phyloP scores from a whole-genome alignment of 2,329 filamentous ascomycete genomes.

The Mycosphaerella sp. region DNA sequence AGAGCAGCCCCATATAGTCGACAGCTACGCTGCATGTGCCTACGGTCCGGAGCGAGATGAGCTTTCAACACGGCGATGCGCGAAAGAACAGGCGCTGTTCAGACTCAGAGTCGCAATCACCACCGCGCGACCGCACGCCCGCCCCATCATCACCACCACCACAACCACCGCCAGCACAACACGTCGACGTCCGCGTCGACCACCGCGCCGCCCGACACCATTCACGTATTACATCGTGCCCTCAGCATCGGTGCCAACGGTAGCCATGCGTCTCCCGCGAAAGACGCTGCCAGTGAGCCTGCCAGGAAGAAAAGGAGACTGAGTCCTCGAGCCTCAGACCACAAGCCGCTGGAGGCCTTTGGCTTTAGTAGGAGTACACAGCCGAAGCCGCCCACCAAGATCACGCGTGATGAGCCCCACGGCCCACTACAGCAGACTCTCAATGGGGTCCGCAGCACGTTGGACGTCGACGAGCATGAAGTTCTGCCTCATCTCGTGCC shows the following conservation, averaged over 20 bases:
- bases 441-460: slow-evolving; percentile 38
- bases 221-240: slow-evolving; percentile 2
- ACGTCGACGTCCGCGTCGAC: slow-evolving; percentile 5
- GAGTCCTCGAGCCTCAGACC: slow-evolving; percentile 20
- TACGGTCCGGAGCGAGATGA: slow-evolving; percentile 17
- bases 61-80: slow-evolving; percentile 4
- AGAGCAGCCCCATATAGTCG: neutral
- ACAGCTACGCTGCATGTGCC: too few species aligned
- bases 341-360: slow-evolving; percentile 24
- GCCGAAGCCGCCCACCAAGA: slow-evolving; percentile 37
- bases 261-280: slow-evolving; percentile 1
- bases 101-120: neutral
- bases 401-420: slow-evolving; percentile 41
- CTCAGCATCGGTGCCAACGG: neutral
- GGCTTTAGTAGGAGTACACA: slow-evolving; percentile 10
- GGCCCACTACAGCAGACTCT: slow-evolving; percentile 39
- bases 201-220: slow-evolving; percentile 4
- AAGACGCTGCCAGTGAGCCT: slow-evolving; percentile 9
- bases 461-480: slow-evolving; percentile 24
- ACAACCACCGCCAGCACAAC: neutral
- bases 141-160: neutral
- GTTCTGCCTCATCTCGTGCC: slow-evolving; percentile 13
- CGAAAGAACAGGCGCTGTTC: neutral
- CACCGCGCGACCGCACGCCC: neutral
- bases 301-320: slow-evolving; percentile 27